A percentile compares a stretch with the other conserved stretches of the same genome.
phyloP scores from a whole-genome alignment of 306 rosid species.

The Quercus agrifolia region DNA sequence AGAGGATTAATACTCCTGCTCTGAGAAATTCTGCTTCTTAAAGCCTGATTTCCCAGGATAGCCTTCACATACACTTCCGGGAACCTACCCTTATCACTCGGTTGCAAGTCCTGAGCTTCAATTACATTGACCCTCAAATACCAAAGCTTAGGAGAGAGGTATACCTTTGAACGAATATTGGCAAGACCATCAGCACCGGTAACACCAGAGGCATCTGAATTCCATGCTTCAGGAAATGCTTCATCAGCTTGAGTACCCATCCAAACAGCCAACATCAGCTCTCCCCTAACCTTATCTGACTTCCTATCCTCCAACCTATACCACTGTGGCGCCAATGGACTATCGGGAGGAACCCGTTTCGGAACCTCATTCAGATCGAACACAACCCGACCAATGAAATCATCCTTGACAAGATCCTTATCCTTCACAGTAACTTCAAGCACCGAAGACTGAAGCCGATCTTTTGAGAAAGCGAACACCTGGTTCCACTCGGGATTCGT shows the following conservation, averaged over 20 bases:
- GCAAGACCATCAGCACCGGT: constrained; percentile 88
- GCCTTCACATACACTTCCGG: constrained; percentile 91
- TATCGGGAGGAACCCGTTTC: constrained; percentile 89
- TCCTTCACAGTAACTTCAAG: constrained; percentile 93
- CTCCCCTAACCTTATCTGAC: constrained; percentile 72
- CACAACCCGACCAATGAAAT: constrained; percentile 69
- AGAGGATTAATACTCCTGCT: constrained; percentile 79
- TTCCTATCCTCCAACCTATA: constrained; percentile 77
- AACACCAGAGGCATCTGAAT: constrained; percentile 86
- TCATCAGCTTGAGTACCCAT: constrained; percentile 99
- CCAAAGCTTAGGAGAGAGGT: constrained; percentile 98
- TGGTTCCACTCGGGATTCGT: constrained; percentile 90
- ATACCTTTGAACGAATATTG: constrained; percentile 85
- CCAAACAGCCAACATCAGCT: constrained; percentile 99
- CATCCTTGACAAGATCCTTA: constrained; percentile 87
- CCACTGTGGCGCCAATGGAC: constrained; percentile 97
- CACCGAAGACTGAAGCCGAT: constrained; percentile 74
- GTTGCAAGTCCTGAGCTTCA: constrained; percentile 93
- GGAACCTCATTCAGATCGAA: constrained; percentile 89
- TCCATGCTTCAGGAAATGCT: constrained; percentile 98
- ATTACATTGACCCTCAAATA: constrained; percentile 90
- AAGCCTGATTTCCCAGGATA: constrained; percentile 64
- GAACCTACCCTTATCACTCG: constrained; percentile 71
- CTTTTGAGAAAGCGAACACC: constrained; percentile 90
- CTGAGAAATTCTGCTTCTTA: constrained; percentile 72